Evolutionary conservation across 805 yeast genomes (phyloP).

Genomic region (Ogataea nakhonphanomensis): DNA sequence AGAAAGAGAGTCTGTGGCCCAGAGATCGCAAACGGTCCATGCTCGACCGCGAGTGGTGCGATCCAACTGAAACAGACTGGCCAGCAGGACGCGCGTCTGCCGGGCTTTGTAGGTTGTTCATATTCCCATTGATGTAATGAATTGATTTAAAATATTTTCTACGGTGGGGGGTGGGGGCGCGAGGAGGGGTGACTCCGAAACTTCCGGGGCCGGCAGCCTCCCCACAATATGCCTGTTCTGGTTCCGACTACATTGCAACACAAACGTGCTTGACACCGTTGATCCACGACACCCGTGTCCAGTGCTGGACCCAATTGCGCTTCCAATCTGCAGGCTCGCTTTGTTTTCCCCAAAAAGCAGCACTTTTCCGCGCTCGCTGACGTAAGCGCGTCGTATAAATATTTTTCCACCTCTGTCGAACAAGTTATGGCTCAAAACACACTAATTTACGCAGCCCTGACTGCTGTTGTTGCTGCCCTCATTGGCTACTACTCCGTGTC

Average conservation of each 20-base stretch:
- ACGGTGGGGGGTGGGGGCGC: too few species aligned
- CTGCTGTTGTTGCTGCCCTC: constrained; percentile 24
- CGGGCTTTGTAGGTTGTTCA: constrained; percentile 3
- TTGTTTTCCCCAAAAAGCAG: constrained; percentile 11
- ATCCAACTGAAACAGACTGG: constrained; percentile 3
- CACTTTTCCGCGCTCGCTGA: constrained; percentile 6
- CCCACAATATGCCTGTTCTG: too few species aligned
- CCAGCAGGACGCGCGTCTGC: constrained; percentile 1
- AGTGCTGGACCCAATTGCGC: too few species aligned
- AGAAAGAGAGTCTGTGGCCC: constrained; percentile 28
- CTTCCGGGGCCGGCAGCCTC: too few species aligned
- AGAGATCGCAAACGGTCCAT: constrained; percentile 20
- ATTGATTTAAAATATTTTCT: background rate
- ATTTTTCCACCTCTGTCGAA: background rate
- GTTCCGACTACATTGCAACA: too few species aligned
- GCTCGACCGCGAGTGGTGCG: constrained; percentile 13
- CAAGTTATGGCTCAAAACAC: constrained; percentile 12
- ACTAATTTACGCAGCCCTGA: constrained; percentile 17
- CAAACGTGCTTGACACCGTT: too few species aligned
- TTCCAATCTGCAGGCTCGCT: constrained; percentile 1
- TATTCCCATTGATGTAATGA: constrained; percentile 1
- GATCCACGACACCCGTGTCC: too few species aligned
- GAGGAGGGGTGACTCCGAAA: background rate
- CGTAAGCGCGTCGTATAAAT: constrained; percentile 2
- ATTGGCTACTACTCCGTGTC: constrained; percentile 16